Evolutionary conservation across 306 rosid species (phyloP), one percentile per base, ranked within the genome.

Genomic region (Erythrophleum fordii): DNA sequence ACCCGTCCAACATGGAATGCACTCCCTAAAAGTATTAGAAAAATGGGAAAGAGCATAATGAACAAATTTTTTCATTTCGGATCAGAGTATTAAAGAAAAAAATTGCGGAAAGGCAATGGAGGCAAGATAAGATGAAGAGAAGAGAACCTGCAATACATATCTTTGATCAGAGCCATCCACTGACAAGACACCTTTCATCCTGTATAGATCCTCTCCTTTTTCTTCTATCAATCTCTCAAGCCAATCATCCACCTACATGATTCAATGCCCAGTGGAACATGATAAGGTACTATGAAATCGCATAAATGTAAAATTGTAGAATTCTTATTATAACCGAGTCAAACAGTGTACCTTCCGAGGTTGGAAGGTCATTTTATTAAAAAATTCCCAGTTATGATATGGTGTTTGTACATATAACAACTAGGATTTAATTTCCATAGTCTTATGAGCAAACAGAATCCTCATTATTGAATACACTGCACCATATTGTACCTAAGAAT

Each of bases 141-240:
- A 37, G 72, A 49, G 83, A 65, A 92, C 98, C 94, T 94, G 98
- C 74, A 94, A 86, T 41, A 91, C 97, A 58, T 92, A 91, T 66
- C 95, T 90, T 64, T 94, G 95, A 55, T 92, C 93, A 5, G 89
- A 87, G 74, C 83, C 93, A 64, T 83, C 82, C 29, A 94, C 93
- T 56, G 91, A 87, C 75, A 94, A 86, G 69, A 92, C 84, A 23
- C 98, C 98, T 77, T 94, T 94, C 97, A 94, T 91, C 85, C 97
- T 92, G 82, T 94, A 94, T 80, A 94, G 89, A 82, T 94, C 97
- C 55, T 94, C 98, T 73, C 97, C 98, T 82, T 94, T 94, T 79
- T 92, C 97, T 81, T 88, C 98, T 41, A 91, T 79, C 85, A 94
- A 46, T 80, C 98, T 87, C 80, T 94, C 97, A 16, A 94, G 90